Evolutionary conservation across 2,329 filamentous ascomycete species (phyloP).

Genomic region (Alternaria arborescens): DNA sequence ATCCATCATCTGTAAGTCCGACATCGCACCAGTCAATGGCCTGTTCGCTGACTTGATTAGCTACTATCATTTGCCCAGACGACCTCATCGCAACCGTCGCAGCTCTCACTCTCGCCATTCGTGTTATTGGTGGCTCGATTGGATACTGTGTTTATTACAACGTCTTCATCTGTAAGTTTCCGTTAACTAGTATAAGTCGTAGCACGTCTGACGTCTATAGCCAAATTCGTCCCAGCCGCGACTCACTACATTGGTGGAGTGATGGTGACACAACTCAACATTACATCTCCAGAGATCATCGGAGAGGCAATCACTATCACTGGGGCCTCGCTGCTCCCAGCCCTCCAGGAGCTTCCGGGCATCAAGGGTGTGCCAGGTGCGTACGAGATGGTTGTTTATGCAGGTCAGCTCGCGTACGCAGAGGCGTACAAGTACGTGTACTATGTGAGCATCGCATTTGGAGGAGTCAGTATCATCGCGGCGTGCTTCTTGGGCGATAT

Average conservation of each 20-base stretch:
- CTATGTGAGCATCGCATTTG: conserved; percentile 69
- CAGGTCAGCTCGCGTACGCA: conserved; percentile 66
- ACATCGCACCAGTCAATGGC: background rate
- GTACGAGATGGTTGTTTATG: conserved; percentile 56
- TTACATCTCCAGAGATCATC: conserved; percentile 59
- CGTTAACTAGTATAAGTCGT: background rate
- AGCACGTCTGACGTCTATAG: background rate
- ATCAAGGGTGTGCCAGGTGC: conserved; percentile 58
- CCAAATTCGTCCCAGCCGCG: conserved; percentile 36
- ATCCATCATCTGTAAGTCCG: conserved; percentile 62
- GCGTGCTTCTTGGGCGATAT: conserved; percentile 68
- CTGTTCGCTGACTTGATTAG: conserved; percentile 32
- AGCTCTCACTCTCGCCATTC: conserved; percentile 71
- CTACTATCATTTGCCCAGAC: conserved; percentile 73
- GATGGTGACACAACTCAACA: conserved; percentile 59
- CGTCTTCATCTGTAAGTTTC: conserved; percentile 40
- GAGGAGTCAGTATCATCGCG: conserved; percentile 63
- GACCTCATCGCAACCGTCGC: conserved; percentile 74
- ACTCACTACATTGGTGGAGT: conserved; percentile 47
- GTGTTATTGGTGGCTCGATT: conserved; percentile 71
- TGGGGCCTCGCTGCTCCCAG: conserved; percentile 53
- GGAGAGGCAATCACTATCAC: conserved; percentile 57
- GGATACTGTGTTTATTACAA: conserved; percentile 64
- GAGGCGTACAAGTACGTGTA: conserved; percentile 70
- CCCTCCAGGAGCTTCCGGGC: conserved; percentile 55